Evolutionary conservation across 1,284 basidiomycete species (phyloP).

Genomic region (Singerocomus inundabilis): DNA sequence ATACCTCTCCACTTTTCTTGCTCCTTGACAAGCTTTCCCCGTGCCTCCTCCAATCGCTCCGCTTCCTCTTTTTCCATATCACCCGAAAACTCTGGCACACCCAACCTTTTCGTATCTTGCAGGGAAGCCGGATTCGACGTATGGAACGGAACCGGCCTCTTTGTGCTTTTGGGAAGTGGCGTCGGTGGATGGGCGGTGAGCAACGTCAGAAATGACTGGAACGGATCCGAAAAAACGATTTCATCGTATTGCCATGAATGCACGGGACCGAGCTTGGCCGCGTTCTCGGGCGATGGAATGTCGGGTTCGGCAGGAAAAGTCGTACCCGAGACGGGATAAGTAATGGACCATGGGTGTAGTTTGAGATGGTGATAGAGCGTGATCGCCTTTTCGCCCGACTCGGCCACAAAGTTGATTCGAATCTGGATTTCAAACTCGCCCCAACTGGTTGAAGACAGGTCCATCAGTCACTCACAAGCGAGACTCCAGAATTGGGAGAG

Average conservation of each 20-base stretch:
- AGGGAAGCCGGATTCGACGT: conserved; percentile 59
- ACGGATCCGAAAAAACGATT: conserved; percentile 94
- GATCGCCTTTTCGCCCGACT: conserved; percentile 91
- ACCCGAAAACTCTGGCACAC: conserved; percentile 75
- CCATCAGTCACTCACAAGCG: not conserved
- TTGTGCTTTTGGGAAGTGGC: conserved; percentile 65
- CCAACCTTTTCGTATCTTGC: conserved; percentile 59
- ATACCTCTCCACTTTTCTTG: conserved; percentile 57
- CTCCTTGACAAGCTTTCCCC: conserved; percentile 65
- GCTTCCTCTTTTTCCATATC: conserved; percentile 87
- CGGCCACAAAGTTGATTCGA: conserved; percentile 87
- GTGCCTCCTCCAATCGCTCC: conserved; percentile 76
- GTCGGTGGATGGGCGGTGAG: conserved; percentile 84
- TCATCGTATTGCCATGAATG: conserved; percentile 99
- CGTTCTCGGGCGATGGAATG: conserved; percentile 61
- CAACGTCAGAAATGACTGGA: conserved; percentile 82
- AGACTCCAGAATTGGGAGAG: conserved; percentile 8
- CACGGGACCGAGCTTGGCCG: conserved; percentile 70
- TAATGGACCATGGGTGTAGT: conserved; percentile 86
- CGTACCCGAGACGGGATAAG: conserved; percentile 25
- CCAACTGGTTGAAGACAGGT: conserved; percentile 59
- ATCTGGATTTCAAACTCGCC: conserved; percentile 98
- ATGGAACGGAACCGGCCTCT: conserved; percentile 70
- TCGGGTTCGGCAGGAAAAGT: conserved; percentile 49
- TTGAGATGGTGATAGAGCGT: conserved; percentile 91